These are phyloP conservation scores for Globisporangium rhizosaccharum DNA, from an alignment of 352 stramenopile species.

Conservation along the genomic window DNA sequence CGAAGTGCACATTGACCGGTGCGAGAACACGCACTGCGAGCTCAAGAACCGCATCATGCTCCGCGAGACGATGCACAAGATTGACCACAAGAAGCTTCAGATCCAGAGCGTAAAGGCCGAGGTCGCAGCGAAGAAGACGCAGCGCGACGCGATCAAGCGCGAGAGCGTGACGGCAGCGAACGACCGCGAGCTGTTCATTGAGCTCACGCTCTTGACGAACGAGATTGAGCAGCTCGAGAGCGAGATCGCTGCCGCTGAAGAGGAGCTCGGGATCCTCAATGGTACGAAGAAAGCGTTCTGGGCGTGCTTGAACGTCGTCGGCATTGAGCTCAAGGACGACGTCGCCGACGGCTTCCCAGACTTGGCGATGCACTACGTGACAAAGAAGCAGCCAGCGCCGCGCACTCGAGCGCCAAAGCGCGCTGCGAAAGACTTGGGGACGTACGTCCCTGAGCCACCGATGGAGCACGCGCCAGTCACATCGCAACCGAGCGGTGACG, in stretches of 20 bases:
- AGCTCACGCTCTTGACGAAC: constrained; percentile 36
- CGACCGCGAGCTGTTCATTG: constrained; percentile 27
- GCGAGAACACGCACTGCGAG: constrained; percentile 58
- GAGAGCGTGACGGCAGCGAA: constrained; percentile 11
- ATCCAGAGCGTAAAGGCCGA: constrained; percentile 25
- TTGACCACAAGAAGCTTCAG: constrained; percentile 57
- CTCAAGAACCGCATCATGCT: constrained; percentile 68
- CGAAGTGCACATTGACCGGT: constrained; percentile 62
- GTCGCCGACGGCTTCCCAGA: constrained; percentile 46
- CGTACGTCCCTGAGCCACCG: constrained; percentile 5
- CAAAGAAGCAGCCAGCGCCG: constrained; percentile 22
- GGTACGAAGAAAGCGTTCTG: constrained; percentile 54
- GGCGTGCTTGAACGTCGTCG: constrained; percentile 61
- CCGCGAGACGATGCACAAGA: constrained; percentile 71
- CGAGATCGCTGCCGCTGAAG: constrained; percentile 44
- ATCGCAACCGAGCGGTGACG: constrained; percentile 6
- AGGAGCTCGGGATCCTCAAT: constrained; percentile 32
- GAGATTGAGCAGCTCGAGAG: constrained; percentile 63
- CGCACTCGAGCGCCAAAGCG: constrained; percentile 15
- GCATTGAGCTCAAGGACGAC: constrained; percentile 48
- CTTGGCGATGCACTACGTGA: constrained; percentile 41
- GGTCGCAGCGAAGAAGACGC: constrained; percentile 30
- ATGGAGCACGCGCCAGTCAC: constrained; percentile 6
- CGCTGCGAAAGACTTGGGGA: constrained; percentile 16
- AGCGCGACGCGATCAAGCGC: constrained; percentile 27